phyloP scores from a whole-genome alignment of 768 basidiomycete genomes.

The Plicaturopsis crispa region DNA sequence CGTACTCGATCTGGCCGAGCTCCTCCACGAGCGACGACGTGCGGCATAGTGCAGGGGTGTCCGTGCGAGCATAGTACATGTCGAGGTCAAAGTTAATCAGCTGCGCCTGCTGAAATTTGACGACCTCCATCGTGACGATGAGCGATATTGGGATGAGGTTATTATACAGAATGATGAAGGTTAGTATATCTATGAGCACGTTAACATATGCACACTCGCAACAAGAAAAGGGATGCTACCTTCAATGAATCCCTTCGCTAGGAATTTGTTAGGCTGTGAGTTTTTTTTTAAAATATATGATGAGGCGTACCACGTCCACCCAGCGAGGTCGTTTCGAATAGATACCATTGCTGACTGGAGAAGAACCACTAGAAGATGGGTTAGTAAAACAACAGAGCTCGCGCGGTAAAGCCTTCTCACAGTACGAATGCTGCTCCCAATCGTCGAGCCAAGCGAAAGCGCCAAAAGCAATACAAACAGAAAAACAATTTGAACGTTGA shows the following conservation, averaged over 20 bases:
- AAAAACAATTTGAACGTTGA: constrained; percentile 94
- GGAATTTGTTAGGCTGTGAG: no score
- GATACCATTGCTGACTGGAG: constrained; percentile 85
- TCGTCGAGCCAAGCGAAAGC: constrained; percentile 83
- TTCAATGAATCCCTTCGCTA: constrained; percentile 81
- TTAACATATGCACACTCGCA: no score
- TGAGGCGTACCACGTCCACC: constrained; percentile 51
- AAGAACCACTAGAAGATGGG: constrained; percentile 79
- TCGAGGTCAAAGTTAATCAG: constrained; percentile 97
- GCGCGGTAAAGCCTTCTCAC: constrained; percentile 32
- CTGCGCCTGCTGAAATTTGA: constrained; percentile 96
- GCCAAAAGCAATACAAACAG: constrained; percentile 83
- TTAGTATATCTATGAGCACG: constrained; percentile 78
- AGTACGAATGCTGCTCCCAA: constrained; percentile 85
- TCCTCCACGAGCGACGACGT: constrained; percentile 98
- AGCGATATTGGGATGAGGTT: constrained; percentile 98
- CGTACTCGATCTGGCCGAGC: constrained; percentile 95
- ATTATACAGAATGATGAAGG: constrained; percentile 98
- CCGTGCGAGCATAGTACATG: constrained; percentile 95
- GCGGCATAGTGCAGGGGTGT: constrained; percentile 95
- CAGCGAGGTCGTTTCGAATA: constrained; percentile 56
- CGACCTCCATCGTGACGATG: constrained; percentile 99
- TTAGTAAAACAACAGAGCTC: no score
- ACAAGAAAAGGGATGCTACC: constrained; percentile 35
- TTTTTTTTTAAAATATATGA: no score